Percentiles rank a stretch among this genome's conserved stretches.
Evolutionary conservation across 2,329 filamentous ascomycete genomes (phyloP).

Genomic region (Clonostachys solani): DNA sequence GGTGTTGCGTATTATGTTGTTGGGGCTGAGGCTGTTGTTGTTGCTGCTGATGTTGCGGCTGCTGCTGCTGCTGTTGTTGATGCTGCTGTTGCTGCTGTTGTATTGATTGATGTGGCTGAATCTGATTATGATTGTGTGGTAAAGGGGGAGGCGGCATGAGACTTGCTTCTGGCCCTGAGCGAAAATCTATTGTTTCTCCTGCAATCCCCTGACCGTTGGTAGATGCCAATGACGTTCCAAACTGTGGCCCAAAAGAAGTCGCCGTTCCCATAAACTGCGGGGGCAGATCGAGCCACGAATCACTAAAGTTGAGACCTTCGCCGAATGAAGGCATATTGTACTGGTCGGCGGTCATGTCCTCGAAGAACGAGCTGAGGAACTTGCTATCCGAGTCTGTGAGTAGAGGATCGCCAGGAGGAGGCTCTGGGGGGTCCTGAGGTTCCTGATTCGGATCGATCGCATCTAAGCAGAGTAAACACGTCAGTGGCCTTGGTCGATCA

Average conservation of each 20-base stretch:
- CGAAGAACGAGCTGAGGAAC: slow-evolving; percentile 54
- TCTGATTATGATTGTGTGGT: slow-evolving; percentile 3
- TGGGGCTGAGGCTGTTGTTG: slow-evolving; percentile 11
- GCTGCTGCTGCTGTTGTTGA: slow-evolving; percentile 10
- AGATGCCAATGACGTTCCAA: slow-evolving; percentile 18
- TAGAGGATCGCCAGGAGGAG: slow-evolving; percentile 60
- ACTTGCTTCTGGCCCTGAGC: slow-evolving; percentile 4
- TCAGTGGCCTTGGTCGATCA: not conserved
- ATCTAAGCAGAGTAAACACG: slow-evolving; percentile 24
- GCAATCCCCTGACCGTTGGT: slow-evolving; percentile 11
- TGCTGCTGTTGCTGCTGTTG: slow-evolving; percentile 15
- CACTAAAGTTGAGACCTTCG: slow-evolving; percentile 44
- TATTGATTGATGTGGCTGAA: slow-evolving; percentile 10
- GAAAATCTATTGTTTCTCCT: slow-evolving; percentile 6
- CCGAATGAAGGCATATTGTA: slow-evolving; percentile 45
- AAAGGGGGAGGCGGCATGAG: slow-evolving; percentile 22
- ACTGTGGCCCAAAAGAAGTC: slow-evolving; percentile 57
- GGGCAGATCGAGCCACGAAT: slow-evolving; percentile 54
- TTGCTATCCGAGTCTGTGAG: slow-evolving; percentile 59
- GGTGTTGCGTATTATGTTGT: slow-evolving; percentile 2
- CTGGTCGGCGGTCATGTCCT: slow-evolving; percentile 45
- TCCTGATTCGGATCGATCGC: slow-evolving; percentile 37
- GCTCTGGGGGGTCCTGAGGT: slow-evolving; percentile 50
- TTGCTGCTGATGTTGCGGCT: slow-evolving; percentile 2
- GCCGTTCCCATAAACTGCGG: slow-evolving; percentile 62